Evolutionary conservation across 2,329 filamentous ascomycete species (phyloP).

Genomic region (Fonsecaea erecta): DNA sequence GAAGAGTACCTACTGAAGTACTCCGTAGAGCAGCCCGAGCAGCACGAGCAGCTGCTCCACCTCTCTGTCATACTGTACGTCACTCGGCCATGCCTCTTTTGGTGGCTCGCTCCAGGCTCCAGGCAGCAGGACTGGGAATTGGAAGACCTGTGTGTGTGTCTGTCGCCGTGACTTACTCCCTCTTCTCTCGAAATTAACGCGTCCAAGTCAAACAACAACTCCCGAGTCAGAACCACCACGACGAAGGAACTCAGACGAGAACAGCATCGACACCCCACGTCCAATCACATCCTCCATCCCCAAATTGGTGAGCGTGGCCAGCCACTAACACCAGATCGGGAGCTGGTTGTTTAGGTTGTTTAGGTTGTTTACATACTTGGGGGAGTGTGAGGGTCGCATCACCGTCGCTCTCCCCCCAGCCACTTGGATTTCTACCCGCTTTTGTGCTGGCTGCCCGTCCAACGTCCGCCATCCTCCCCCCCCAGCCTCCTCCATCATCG

Average conservation of each 20-base stretch:
- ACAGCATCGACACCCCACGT: neutral
- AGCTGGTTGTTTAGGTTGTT: slow-evolving; percentile 25
- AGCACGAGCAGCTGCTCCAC: too few species aligned
- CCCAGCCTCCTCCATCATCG: slow-evolving; percentile 26
- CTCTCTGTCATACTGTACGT: too few species aligned
- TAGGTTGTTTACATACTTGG: slow-evolving; percentile 20
- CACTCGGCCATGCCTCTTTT: neutral
- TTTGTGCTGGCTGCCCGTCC: neutral
- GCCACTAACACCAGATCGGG: slow-evolving; percentile 8
- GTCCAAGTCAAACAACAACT: neutral
- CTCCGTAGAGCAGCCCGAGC: too few species aligned
- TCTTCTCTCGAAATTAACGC: neutral
- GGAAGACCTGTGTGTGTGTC: too few species aligned
- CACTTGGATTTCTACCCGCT: slow-evolving; percentile 25
- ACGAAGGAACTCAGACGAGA: neutral
- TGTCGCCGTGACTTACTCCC: too few species aligned
- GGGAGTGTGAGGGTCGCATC: neutral
- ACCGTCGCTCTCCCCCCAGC: slow-evolving; percentile 20
- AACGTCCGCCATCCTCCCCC: slow-evolving; percentile 3
- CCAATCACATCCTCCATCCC: slow-evolving; percentile 5
- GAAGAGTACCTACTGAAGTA: too few species aligned
- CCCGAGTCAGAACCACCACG: neutral
- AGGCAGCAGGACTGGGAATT: too few species aligned
- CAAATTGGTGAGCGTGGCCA: slow-evolving; percentile 10
- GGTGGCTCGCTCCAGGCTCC: too few species aligned